Evolutionary conservation across 257 asterid species (phyloP).

Genomic region (Thymus quinquecostatus): DNA sequence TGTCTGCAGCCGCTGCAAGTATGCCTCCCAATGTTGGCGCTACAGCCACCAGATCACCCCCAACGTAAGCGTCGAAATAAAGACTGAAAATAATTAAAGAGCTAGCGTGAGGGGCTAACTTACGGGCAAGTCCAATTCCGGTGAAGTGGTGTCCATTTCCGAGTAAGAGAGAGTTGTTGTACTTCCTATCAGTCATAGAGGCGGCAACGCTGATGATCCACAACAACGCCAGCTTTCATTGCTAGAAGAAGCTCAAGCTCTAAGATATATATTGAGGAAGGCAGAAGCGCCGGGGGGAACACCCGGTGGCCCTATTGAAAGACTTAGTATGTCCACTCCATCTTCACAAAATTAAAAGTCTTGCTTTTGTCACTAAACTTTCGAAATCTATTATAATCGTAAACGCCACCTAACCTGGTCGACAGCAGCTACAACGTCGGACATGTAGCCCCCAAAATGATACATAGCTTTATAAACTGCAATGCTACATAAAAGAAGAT

Average conservation of each 20-base stretch:
- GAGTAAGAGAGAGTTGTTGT: conserved; percentile 48
- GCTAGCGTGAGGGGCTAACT: conserved; percentile 2
- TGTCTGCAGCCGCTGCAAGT: conserved; percentile 72
- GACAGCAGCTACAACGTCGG: conserved; percentile 79
- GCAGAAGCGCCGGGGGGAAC: conserved; percentile 61
- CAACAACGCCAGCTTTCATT: conserved; percentile 66
- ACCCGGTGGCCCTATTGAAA: conserved; percentile 68
- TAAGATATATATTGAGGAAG: conserved; percentile 52
- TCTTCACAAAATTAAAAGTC: conserved; percentile 38
- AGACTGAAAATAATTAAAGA: no score
- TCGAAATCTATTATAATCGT: neutral
- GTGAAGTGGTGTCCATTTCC: conserved; percentile 54
- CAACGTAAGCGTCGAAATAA: no score
- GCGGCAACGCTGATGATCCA: conserved; percentile 76
- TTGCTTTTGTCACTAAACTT: neutral
- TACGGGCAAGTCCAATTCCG: conserved; percentile 68
- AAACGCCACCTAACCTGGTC: conserved; percentile 51
- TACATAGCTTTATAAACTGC: conserved; percentile 70
- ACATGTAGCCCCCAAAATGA: conserved; percentile 69
- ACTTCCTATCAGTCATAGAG: conserved; percentile 61
- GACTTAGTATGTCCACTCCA: conserved; percentile 74
- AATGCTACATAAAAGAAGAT: conserved; percentile 43
- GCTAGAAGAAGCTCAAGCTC: conserved; percentile 70
- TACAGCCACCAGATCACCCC: neutral
- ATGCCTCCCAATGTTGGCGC: conserved; percentile 60